Evolutionary conservation across 2,329 filamentous ascomycete genomes (phyloP).

Genomic region (Aspergillus puulaauensis): DNA sequence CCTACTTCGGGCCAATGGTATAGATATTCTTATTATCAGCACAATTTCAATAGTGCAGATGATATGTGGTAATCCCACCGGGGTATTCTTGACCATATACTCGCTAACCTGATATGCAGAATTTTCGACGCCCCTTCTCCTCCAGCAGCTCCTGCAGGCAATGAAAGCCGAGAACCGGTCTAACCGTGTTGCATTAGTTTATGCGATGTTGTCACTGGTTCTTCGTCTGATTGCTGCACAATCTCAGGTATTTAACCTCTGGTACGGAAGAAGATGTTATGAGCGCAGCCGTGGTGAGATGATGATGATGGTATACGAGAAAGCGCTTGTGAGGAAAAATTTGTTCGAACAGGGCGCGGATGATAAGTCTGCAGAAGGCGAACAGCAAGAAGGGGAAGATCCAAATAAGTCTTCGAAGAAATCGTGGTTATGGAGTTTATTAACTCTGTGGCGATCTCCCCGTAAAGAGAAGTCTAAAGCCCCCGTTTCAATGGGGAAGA

Average conservation of each 20-base stretch:
- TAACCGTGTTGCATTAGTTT: conserved; percentile 61
- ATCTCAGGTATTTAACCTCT: conserved; percentile 67
- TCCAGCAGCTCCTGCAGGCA: conserved; percentile 69
- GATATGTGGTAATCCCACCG: conserved; percentile 45
- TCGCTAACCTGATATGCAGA: conserved; percentile 38
- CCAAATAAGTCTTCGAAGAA: conserved; percentile 17
- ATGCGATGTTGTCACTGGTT: conserved; percentile 62
- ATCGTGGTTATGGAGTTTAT: conserved; percentile 27
- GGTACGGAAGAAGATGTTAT: conserved; percentile 82
- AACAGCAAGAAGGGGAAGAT: conserved; percentile 10
- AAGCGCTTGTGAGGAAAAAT: conserved; percentile 68
- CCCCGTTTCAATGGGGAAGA: conserved; percentile 82
- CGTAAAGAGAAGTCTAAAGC: conserved; percentile 42
- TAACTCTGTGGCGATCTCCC: conserved; percentile 21
- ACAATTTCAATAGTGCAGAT: conserved; percentile 64
- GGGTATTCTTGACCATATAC: too few species aligned
- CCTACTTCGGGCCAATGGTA: conserved; percentile 71
- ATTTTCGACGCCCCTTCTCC: conserved; percentile 63
- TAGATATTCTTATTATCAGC: conserved; percentile 72
- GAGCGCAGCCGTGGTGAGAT: conserved; percentile 82
- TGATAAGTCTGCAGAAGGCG: conserved; percentile 25
- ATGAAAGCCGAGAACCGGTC: conserved; percentile 58
- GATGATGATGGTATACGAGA: conserved; percentile 81
- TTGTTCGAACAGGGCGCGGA: conserved; percentile 38
- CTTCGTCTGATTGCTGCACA: conserved; percentile 64